These are phyloP conservation scores for Cynanchum wilfordii DNA, from an alignment of 257 asterid species.

Conservation along the genomic window DNA sequence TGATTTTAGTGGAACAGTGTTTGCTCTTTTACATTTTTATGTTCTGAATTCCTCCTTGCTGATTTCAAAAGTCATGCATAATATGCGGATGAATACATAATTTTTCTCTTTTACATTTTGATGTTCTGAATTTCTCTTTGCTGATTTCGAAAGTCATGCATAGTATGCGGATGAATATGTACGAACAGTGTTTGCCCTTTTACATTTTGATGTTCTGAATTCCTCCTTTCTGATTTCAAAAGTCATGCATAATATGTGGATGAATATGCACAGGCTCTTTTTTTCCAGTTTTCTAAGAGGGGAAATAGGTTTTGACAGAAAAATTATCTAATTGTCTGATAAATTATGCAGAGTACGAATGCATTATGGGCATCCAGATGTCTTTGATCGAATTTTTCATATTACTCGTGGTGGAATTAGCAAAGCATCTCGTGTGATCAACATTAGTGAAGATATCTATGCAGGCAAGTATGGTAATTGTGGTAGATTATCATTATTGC, in stretches of 20 bases:
- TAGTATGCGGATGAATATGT: not conserved
- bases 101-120: not conserved
- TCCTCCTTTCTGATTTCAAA: not conserved
- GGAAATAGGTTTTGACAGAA: not conserved
- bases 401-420: constrained; percentile 97
- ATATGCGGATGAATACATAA: not conserved
- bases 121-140: not conserved
- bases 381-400: constrained; percentile 89
- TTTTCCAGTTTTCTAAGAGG: not conserved
- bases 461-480: constrained; percentile 52
- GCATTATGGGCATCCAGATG: constrained; percentile 99
- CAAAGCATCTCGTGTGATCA: constrained; percentile 93
- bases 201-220: not conserved
- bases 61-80: not conserved
- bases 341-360: constrained; percentile 77
- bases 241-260: not conserved
- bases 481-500: not conserved
- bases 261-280: not conserved
- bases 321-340: constrained; percentile 10
- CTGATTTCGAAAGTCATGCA: not conserved
- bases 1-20: not conserved
- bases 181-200: not conserved
- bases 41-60: not conserved
- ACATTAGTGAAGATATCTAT: constrained; percentile 93
- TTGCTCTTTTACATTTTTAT: not conserved